Base-by-base conservation (phyloP, 768 basidiomycete genomes). In the Pisolithus tinctorius region DNA sequence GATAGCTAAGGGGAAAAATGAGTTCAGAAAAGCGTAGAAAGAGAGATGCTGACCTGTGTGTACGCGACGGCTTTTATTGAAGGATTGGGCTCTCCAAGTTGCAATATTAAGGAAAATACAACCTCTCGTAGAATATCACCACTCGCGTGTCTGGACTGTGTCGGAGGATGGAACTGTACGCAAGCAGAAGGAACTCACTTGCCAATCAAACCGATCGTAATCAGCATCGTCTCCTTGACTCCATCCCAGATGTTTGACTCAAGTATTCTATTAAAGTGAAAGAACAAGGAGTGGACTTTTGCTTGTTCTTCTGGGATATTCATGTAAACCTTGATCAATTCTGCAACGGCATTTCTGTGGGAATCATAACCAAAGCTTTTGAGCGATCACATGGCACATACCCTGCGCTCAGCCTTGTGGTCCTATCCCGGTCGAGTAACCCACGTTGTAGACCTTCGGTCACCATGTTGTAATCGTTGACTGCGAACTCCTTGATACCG, bases 401-500 rank as follows among this genome's bases (percentile, higher is more conserved):
- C 88, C 88, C 88, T 47, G 88, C 84, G 55, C 74, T 70, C 14
- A 90, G 61, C 36, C 88, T 77, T 20, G 83, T 78, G 39, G 72
- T 74, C 50, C 88, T 74, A 55, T 84, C 77, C 37, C 60, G 64
- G 55, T 85, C 77, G 9, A 61, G 69, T 53, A 86, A 63, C 3
- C 81, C 83, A 20, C 65, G 66, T 47, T 74, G 70, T 7, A 81
- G 61, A 6, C 80, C 56, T 25, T 76, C 65, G 6, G 65, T 53
- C 3, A 70, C 55, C 30, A 66, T 55, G 4, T 69, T 65, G n/a
- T 71, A 52, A 20, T 63, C 55, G 1, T 66, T 62, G 11, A 63
- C 57, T 29, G 67, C 62, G 31, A 71, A 49, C 7, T 53, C 50
- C 4, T 30, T 47, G 8, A 61, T 61, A 57, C 77, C 71, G 52